phyloP scores from a whole-genome alignment of 1,139 yeast species.

The Hyphopichia fennica region DNA sequence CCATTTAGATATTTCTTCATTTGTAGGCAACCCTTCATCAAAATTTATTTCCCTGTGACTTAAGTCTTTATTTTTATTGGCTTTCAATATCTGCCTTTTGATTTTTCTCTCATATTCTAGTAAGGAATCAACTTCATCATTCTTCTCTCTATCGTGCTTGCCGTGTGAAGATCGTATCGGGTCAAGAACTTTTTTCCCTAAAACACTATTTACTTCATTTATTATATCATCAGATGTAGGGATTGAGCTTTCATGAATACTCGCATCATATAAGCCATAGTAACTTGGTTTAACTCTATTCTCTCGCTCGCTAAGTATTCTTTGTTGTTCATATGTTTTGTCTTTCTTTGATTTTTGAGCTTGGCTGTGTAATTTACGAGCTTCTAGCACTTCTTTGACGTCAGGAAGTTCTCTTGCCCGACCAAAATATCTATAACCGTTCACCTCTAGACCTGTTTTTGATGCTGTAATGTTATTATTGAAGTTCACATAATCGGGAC shows the following conservation, averaged over 20 bases:
- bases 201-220: slow-evolving; percentile 12
- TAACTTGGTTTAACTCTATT: slow-evolving; percentile 26
- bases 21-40: slow-evolving; percentile 31
- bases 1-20: slow-evolving; percentile 43
- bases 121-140: slow-evolving; percentile 12
- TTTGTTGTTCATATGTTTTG: slow-evolving; percentile 12
- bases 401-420: slow-evolving; percentile 82
- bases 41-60: slow-evolving; percentile 15
- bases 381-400: slow-evolving; percentile 53
- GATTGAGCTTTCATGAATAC: not conserved
- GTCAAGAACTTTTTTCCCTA: slow-evolving; percentile 12
- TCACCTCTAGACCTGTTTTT: slow-evolving; percentile 20
- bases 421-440: slow-evolving; percentile 77
- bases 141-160: not conserved
- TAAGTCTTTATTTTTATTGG: not conserved
- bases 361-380: slow-evolving; percentile 23
- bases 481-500: slow-evolving; percentile 56
- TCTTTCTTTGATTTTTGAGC: slow-evolving; percentile 14
- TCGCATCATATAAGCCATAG: slow-evolving; percentile 48
- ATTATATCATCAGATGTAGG: slow-evolving; percentile 5
- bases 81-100: slow-evolving; percentile 10
- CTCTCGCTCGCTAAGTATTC: slow-evolving; percentile 17
- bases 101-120: slow-evolving; percentile 20
- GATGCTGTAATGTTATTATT: slow-evolving; percentile 21
- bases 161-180: slow-evolving; percentile 4